Evolutionary conservation across 1,139 yeast genomes (phyloP).

Genomic region (Protomyces pachydermus): DNA sequence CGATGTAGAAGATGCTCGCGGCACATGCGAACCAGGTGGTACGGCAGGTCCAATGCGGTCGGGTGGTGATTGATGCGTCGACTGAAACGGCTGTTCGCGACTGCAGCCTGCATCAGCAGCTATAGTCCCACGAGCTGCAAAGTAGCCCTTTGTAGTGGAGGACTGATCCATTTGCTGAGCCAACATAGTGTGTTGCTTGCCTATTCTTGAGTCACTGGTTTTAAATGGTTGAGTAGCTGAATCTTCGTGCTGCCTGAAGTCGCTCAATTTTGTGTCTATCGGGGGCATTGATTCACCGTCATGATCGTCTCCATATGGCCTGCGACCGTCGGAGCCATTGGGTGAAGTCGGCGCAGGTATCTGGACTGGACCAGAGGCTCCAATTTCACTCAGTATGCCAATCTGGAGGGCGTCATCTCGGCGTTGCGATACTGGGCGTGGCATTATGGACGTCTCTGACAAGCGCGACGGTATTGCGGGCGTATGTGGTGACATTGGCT

Average conservation of each 20-base stretch:
- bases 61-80: no score
- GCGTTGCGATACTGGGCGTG: not conserved
- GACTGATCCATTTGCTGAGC: not conserved
- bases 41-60: no score
- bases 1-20: not conserved
- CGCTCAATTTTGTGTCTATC: no score
- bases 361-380: not conserved
- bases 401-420: not conserved
- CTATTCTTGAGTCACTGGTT: no score
- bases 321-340: constrained; percentile 26
- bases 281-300: not conserved
- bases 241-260: no score
- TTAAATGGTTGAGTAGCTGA: no score
- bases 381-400: not conserved
- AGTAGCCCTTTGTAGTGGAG: not conserved
- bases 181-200: not conserved
- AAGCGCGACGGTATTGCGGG: constrained; percentile 41
- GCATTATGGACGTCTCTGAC: constrained; percentile 34
- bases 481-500: constrained; percentile 34
- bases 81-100: no score
- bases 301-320: not conserved
- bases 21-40: no score
- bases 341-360: not conserved
- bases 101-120: no score
- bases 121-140: not conserved